phyloP scores from a whole-genome alignment of 208 protist species.

The Borovskyia barvae region DNA sequence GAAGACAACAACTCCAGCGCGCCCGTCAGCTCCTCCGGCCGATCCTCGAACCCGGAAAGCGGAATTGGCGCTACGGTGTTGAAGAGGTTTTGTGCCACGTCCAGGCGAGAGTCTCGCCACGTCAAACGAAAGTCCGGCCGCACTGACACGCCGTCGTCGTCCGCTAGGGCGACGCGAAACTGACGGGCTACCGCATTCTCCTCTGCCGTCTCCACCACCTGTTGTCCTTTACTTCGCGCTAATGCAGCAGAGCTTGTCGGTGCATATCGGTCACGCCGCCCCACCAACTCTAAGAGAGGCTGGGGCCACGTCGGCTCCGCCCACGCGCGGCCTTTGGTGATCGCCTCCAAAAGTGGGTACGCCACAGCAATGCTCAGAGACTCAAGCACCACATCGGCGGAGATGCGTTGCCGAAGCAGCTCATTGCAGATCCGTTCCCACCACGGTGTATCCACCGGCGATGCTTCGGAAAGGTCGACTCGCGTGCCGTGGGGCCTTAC shows the following conservation, averaged over 20 bases:
- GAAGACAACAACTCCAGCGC: slow-evolving; percentile 46
- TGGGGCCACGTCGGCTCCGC: slow-evolving; percentile 40
- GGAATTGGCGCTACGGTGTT: slow-evolving; percentile 71
- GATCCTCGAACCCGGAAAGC: slow-evolving; percentile 48
- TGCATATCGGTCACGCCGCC: slow-evolving; percentile 50
- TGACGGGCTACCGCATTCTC: slow-evolving; percentile 49
- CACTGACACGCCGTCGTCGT: slow-evolving; percentile 83
- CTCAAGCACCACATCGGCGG: slow-evolving; percentile 27
- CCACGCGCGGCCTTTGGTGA: slow-evolving; percentile 45
- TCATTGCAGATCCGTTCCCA: slow-evolving; percentile 35
- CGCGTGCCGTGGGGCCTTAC: not conserved
- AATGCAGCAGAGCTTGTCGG: slow-evolving; percentile 21
- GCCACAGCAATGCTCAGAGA: slow-evolving; percentile 48
- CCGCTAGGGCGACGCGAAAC: slow-evolving; percentile 41
- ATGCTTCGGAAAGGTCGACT: not conserved
- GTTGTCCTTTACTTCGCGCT: slow-evolving; percentile 28
- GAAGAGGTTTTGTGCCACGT: slow-evolving; percentile 68
- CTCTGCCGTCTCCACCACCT: slow-evolving; percentile 62
- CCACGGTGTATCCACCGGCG: slow-evolving; percentile 6
- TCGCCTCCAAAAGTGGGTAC: slow-evolving; percentile 51
- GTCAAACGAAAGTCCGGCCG: slow-evolving; percentile 66
- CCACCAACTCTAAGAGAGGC: slow-evolving; percentile 56
- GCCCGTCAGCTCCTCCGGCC: slow-evolving; percentile 44
- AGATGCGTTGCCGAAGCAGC: slow-evolving; percentile 35
- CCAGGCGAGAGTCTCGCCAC: slow-evolving; percentile 69